Base-by-base conservation (phyloP, 2,329 filamentous ascomycete species). In the Aspergillus luchuensis region DNA sequence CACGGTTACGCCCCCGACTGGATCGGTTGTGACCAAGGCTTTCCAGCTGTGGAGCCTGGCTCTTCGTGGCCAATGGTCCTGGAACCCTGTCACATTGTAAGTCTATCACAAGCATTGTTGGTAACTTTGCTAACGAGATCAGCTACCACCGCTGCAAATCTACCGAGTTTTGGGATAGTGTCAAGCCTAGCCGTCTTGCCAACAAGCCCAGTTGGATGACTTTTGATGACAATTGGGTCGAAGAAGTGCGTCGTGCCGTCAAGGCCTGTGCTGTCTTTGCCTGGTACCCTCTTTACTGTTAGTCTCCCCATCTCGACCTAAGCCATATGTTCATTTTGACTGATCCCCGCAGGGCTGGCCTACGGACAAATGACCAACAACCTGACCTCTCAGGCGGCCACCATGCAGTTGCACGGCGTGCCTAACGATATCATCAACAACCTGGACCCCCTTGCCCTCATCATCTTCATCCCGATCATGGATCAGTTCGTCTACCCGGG, bases 161-260 rank as follows among this genome's bases (percentile, higher is more conserved):
- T 0, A 50, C 50, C 19, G 63, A 64, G 11, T 69, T 70, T 49
- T 69, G 68, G 68, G 62, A 66, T 8, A 57, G 60, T 4, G 67
- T 62, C 8, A 69, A 70, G 36, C 68, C 68, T 3, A 69, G 66
- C 50, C 66, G 57, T 7, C 21, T 68, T 10, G 54, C 63, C 11
- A 65, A 61, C 21, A 64, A 54, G 47, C 68, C 68, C 8, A 25
- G 57, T 2, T 70, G 68, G 68, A 92, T 92, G 88, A 90, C 88
- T 0, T 92, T 91, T 67, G 90, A 93, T 66, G 91, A 93, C 67
- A 84, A 85, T 56, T 93, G 90, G 89, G 90, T 93, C 47, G 90
- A 91, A 71, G 89, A 92, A 72, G 86, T 92, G 55, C 82, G 82
- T 58, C 86, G 89, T 75, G 89, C 88, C 63, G 78, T 89, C 63